Evolutionary conservation across 257 asterid species (phyloP), one percentile per base, ranked within the genome.

Genomic region (Prunella vulgaris): DNA sequence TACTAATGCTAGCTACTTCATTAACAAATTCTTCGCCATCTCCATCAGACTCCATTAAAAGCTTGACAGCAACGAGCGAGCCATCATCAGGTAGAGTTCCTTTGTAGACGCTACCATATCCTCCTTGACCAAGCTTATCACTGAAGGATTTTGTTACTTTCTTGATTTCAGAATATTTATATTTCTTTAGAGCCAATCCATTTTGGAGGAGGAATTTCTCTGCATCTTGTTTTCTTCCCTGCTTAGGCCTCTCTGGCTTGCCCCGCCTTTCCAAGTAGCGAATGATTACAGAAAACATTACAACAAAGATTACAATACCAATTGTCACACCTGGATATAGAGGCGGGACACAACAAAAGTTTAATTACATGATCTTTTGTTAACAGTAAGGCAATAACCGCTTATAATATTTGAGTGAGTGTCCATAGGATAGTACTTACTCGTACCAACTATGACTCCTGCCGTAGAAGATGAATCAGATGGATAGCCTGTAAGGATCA

Each of bases 91-190:
- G 21, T 6, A 63, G 68, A 51, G 2, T 25, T 25, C 28, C 28
- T 25, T 25, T 25, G 28, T 25, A 25, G 2, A 25, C 28, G 28
- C 28, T 25, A 0, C 70, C 60, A 15, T 65, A 65, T 7, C 86
- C 86, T 2, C 88, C 84, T 46, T 60, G 54, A 0, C 88, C 88
- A 0, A 81, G 71, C 63, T 76, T 68, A 18, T 78, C 71, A 17
- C 17, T 51, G 42, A 79, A 76, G n/a, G 80, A 74, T 15, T 60
- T 74, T 10, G 83, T 81, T 25, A 81, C 74, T 22, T 69, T 74
- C 79, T 62, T 79, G 71, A 84, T 64, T 44, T 83, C 77, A 0
- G 68, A 70, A 63, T 13, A 64, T 42, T 25, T 64, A 40, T 81
- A 79, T n/a, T 44, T 40, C 76, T 63, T 79, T 0, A 80, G 84